phyloP scores from a whole-genome alignment of 495 filamentous ascomycete genomes.

The Neurospora africana region DNA sequence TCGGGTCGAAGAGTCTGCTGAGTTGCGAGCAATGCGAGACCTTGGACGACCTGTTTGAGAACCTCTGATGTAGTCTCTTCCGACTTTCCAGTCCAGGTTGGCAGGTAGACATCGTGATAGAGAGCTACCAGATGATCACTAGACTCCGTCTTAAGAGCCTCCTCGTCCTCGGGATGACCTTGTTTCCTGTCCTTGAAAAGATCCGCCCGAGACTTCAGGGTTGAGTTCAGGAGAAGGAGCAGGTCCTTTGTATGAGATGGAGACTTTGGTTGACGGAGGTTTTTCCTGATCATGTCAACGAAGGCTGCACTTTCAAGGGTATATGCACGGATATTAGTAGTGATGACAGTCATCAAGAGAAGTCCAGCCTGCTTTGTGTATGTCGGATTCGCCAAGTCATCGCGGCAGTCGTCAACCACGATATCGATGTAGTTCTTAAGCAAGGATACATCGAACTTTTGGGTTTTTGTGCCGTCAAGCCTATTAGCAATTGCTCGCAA shows the following conservation, averaged over 20 bases:
- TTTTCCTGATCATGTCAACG: conserved; percentile 27
- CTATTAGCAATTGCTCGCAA: conserved; percentile 31
- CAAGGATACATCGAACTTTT: conserved; percentile 23
- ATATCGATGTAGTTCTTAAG: conserved; percentile 27
- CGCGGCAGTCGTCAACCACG: conserved; percentile 32
- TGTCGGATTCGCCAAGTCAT: conserved; percentile 32
- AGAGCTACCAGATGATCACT: conserved; percentile 12
- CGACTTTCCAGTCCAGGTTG: conserved; percentile 25
- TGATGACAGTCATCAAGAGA: conserved; percentile 34
- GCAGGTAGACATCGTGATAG: conserved; percentile 30
- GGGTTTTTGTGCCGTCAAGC: conserved; percentile 23
- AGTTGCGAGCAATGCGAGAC: conserved; percentile 26
- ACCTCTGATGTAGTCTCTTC: conserved; percentile 18
- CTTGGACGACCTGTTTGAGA: conserved; percentile 29
- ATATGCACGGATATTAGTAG: conserved; percentile 23
- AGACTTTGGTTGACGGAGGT: conserved; percentile 30
- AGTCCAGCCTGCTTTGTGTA: conserved; percentile 36
- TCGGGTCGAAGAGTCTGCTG: conserved; percentile 17
- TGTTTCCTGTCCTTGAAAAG: conserved; percentile 16
- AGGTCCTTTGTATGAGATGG: conserved; percentile 31
- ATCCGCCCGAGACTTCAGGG: conserved; percentile 26
- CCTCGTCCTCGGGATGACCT: conserved; percentile 15
- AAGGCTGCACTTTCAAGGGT: conserved; percentile 21
- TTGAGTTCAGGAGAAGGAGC: conserved; percentile 29
- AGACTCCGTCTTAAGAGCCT: conserved; percentile 11